A percentile compares a stretch with the other conserved stretches of the same genome.
phyloP scores from a whole-genome alignment of 345 rosid species.

The Salix exigua region DNA sequence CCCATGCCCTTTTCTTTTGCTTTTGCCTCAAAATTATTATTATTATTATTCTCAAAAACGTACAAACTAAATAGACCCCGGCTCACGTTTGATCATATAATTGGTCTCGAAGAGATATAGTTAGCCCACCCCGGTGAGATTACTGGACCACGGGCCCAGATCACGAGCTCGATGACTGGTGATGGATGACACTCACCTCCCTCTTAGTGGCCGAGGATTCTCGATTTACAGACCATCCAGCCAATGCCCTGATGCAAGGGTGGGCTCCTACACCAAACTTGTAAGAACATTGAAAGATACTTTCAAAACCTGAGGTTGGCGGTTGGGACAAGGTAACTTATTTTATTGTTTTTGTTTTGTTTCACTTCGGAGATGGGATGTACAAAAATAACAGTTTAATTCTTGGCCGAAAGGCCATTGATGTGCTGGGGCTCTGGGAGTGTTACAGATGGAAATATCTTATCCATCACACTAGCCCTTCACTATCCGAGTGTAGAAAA shows the following conservation, averaged over 20 bases:
- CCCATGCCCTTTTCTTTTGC: background rate
- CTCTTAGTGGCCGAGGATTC: background rate
- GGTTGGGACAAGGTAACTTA: conserved; percentile 13
- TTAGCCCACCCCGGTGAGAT: conserved; percentile 1
- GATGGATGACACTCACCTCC: background rate
- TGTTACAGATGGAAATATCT: background rate
- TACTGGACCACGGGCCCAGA: conserved; percentile 20
- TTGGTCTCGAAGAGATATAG: conserved; percentile 5
- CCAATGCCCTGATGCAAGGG: background rate
- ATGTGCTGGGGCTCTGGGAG: background rate
- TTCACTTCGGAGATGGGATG: background rate
- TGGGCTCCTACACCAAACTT: background rate
- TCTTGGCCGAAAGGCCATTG: background rate
- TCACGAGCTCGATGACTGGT: background rate
- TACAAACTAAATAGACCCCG: background rate
- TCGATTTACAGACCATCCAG: background rate
- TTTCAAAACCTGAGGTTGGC: background rate
- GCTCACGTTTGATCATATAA: background rate
- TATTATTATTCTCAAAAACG: too few relatives aligned
- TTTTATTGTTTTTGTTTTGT: too few relatives aligned
- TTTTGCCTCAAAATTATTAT: background rate
- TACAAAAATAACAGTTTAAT: too few relatives aligned
- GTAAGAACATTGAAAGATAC: background rate
- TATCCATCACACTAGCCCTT: background rate
- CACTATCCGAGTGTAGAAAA: background rate